phyloP scores from a whole-genome alignment of 768 basidiomycete species.

The Kwoniella bestiolae region DNA sequence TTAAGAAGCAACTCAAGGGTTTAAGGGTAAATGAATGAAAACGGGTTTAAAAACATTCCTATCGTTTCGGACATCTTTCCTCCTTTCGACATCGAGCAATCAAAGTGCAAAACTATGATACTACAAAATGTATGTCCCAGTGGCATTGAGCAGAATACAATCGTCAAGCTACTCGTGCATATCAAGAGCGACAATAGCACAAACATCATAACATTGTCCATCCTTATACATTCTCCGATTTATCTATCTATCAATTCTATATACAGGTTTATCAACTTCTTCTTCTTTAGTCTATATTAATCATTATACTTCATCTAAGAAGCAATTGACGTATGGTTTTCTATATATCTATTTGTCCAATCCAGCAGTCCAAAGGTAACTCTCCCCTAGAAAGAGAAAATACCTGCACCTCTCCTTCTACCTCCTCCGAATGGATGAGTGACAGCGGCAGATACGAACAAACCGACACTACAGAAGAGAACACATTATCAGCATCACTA shows the following conservation, averaged over 20 bases:
- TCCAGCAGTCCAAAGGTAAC: too few species aligned
- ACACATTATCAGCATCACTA: too few species aligned
- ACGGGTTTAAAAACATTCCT: neutral
- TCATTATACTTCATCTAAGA: too few species aligned
- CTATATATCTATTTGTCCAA: too few species aligned
- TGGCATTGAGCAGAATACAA: too few species aligned
- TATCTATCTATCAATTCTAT: neutral
- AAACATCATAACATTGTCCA: neutral
- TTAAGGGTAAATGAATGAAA: neutral
- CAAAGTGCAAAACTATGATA: neutral
- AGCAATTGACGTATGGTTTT: too few species aligned
- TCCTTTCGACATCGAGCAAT: neutral
- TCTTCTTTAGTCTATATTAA: neutral
- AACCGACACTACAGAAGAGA: constrained; percentile 66
- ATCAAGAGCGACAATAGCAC: too few species aligned
- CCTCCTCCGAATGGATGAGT: constrained; percentile 61
- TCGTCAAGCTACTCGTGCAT: too few species aligned
- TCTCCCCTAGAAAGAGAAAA: constrained; percentile 59
- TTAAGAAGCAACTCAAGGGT: too few species aligned
- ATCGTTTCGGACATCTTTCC: constrained; percentile 1
- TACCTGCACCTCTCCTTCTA: constrained; percentile 57
- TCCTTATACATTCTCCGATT: neutral
- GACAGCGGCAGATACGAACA: constrained; percentile 71
- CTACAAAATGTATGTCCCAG: too few species aligned
- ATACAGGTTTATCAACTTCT: neutral